Evolutionary conservation across 257 asterid species (phyloP).

Genomic region (Perilla frutescens): DNA sequence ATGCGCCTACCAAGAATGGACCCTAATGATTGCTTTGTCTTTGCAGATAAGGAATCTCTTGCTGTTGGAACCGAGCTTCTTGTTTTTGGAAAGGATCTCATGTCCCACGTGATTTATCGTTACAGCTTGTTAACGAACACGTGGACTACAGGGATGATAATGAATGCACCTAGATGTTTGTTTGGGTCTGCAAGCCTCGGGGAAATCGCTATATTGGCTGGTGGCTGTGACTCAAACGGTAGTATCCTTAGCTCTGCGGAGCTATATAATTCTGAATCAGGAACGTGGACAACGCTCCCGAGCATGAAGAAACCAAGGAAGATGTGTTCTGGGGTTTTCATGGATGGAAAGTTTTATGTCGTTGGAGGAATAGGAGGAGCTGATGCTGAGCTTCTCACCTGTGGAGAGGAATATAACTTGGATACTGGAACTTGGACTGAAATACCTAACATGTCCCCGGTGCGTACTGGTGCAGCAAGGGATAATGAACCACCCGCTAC

Average conservation of each 20-base stretch:
- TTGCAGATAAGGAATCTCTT: constrained; percentile 85
- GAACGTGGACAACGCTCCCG: constrained; percentile 67
- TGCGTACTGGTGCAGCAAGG: constrained; percentile 59
- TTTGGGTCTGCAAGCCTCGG: constrained; percentile 93
- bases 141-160: constrained; percentile 60
- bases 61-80: constrained; percentile 97
- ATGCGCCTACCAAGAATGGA: constrained; percentile 71
- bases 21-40: constrained; percentile 66
- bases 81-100: constrained; percentile 79
- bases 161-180: constrained; percentile 58
- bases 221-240: constrained; percentile 71
- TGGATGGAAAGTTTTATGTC: constrained; percentile 74
- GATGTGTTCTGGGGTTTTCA: constrained; percentile 89
- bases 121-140: constrained; percentile 71
- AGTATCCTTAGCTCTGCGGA: constrained; percentile 63
- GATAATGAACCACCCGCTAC: constrained; percentile 61
- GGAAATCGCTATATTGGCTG: constrained; percentile 85
- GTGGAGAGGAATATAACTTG: constrained; percentile 58
- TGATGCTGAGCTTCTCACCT: constrained; percentile 42
- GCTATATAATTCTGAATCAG: constrained; percentile 54
- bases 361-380: constrained; percentile 68
- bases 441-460: constrained; percentile 82
- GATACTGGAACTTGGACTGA: constrained; percentile 68
- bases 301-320: constrained; percentile 78
- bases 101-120: constrained; percentile 76